A percentile compares a stretch with the other conserved stretches of the same genome.
Evolutionary conservation across 1,139 yeast genomes (phyloP).

Genomic region (Candida tetrigidarum): DNA sequence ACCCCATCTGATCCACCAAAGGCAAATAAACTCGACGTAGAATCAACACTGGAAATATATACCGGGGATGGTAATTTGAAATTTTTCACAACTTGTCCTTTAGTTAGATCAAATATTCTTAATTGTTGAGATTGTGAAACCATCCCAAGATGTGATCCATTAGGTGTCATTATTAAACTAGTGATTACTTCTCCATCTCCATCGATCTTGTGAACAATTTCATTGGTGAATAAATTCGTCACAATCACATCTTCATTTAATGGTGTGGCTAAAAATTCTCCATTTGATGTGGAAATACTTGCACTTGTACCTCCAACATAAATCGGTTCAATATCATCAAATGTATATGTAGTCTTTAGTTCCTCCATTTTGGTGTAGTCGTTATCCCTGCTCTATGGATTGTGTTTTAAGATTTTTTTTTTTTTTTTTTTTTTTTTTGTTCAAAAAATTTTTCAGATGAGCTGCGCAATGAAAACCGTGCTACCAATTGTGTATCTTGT

Average conservation of each 20-base stretch:
- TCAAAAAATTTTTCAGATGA: conserved; percentile 1
- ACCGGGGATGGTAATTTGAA: conserved; percentile 77
- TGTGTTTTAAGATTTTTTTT: not conserved
- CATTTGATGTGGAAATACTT: conserved; percentile 61
- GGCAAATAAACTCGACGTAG: conserved; percentile 84
- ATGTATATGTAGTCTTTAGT: conserved; percentile 37
- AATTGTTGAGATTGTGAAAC: conserved; percentile 87
- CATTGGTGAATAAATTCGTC: conserved; percentile 62
- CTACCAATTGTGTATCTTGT: not conserved
- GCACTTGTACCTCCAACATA: conserved; percentile 87
- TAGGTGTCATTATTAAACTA: conserved; percentile 74
- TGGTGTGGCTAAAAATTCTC: conserved; percentile 77
- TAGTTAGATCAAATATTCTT: conserved; percentile 58
- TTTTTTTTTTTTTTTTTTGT: conserved; percentile 2
- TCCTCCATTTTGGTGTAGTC: conserved; percentile 25
- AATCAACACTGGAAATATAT: conserved; percentile 75
- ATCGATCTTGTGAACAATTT: conserved; percentile 62
- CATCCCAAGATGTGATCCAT: conserved; percentile 69
- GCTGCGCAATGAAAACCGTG: not conserved
- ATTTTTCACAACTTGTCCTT: conserved; percentile 52
- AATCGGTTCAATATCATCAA: conserved; percentile 60
- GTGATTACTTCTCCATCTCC: conserved; percentile 91
- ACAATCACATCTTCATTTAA: conserved; percentile 73
- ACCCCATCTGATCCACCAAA: conserved; percentile 97
- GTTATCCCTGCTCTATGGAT: too few species aligned